Evolutionary conservation across 257 asterid genomes (phyloP).

Genomic region (Petunia axillaris): DNA sequence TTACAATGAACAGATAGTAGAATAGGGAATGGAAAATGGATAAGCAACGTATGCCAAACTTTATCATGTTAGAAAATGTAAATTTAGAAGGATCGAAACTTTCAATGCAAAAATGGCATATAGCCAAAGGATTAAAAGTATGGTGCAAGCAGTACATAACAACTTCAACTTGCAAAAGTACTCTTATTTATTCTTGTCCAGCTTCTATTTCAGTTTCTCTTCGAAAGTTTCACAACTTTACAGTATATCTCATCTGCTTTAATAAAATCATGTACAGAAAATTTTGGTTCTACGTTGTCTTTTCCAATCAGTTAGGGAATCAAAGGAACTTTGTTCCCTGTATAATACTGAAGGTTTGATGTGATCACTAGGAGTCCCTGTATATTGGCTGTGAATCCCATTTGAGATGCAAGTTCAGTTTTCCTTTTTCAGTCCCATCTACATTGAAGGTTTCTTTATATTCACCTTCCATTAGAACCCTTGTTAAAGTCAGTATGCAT

Average conservation of each 20-base stretch:
- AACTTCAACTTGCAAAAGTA: not conserved
- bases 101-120: not conserved
- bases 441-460: slow-evolving; percentile 49
- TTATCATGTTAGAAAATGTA: not conserved
- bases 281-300: not conserved
- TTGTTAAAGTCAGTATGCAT: slow-evolving; percentile 81
- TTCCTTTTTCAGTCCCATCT: slow-evolving; percentile 67
- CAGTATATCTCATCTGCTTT: not conserved
- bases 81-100: not conserved
- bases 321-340: slow-evolving; percentile 7
- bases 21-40: too few relatives aligned
- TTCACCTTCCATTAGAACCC: slow-evolving; percentile 75
- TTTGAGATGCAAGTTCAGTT: slow-evolving; percentile 66
- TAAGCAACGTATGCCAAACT: not conserved
- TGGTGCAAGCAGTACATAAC: not conserved
- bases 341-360: slow-evolving; percentile 18
- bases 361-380: slow-evolving; percentile 42
- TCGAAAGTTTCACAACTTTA: slow-evolving; percentile 4
- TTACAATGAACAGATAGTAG: too few relatives aligned
- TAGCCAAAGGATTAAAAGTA: not conserved
- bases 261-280: slow-evolving; percentile 1
- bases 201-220: slow-evolving; percentile 1
- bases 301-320: not conserved
- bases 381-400: slow-evolving; percentile 78
- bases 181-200: slow-evolving; percentile 10